Evolutionary conservation across 352 stramenopile species (phyloP).

Genomic region (Phytopythium aichiense): DNA sequence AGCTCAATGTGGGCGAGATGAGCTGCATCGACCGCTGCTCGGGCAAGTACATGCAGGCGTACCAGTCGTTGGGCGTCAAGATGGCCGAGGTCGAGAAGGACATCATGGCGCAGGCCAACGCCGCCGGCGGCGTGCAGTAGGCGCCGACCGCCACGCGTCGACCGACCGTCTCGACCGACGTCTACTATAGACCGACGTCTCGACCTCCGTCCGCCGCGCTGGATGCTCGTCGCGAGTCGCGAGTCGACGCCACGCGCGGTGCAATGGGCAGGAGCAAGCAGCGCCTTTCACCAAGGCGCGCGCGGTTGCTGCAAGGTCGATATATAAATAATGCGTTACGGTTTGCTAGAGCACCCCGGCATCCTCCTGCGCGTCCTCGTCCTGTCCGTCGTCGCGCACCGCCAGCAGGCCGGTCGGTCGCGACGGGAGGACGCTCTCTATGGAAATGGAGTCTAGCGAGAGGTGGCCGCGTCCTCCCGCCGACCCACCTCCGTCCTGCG

Average conservation of each 20-base stretch:
- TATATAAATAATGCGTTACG: conserved; percentile 57
- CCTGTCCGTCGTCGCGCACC: conserved; percentile 7
- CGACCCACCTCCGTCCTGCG: not conserved
- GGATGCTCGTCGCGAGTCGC: too few relatives aligned
- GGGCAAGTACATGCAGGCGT: conserved; percentile 97
- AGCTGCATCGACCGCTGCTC: conserved; percentile 97
- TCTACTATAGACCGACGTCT: too few relatives aligned
- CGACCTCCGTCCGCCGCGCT: too few relatives aligned
- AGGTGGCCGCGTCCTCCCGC: conserved; percentile 11
- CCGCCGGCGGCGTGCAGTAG: conserved; percentile 41
- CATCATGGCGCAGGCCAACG: conserved; percentile 71
- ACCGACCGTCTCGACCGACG: not conserved
- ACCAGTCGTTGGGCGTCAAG: conserved; percentile 93
- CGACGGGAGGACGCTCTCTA: not conserved
- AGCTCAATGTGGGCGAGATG: conserved; percentile 98
- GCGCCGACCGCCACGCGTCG: not conserved
- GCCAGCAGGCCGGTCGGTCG: not conserved
- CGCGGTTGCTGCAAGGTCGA: conserved; percentile 9
- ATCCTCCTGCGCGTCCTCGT: conserved; percentile 2
- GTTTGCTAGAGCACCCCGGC: conserved; percentile 19
- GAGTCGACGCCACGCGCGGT: too few relatives aligned
- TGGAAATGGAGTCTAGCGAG: conserved; percentile 4
- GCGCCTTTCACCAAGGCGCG: not conserved
- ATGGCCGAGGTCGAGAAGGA: conserved; percentile 95
- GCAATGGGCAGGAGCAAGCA: not conserved